A percentile compares a stretch with the other conserved stretches of the same genome.
Conservation (phyloP, 2,329 filamentous ascomycete genomes). For the Ascochyta rabiei region DNA sequence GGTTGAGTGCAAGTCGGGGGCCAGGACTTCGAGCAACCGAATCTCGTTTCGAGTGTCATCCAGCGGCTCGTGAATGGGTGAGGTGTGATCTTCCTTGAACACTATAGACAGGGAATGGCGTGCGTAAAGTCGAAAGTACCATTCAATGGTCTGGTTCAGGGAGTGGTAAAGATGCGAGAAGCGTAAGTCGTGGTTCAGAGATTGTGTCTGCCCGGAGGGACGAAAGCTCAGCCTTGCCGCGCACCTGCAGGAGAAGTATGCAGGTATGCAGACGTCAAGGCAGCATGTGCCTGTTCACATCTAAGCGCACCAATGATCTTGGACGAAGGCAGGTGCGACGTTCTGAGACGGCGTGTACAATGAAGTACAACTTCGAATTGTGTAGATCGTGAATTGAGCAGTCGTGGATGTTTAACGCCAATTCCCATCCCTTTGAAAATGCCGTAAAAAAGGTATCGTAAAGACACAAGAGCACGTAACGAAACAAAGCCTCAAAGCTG, state of each 20-base stretch:
- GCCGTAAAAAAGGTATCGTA: slow-evolving; percentile 11
- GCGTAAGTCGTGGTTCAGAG: too few relatives aligned
- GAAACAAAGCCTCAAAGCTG: background rate
- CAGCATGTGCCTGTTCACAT: too few relatives aligned
- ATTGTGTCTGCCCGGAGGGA: too few relatives aligned
- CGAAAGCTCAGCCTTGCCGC: too few relatives aligned
- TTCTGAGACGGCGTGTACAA: background rate
- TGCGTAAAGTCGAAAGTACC: too few relatives aligned
- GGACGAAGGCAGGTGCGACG: background rate
- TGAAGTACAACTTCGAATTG: background rate
- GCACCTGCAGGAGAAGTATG: too few relatives aligned
- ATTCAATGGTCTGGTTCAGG: too few relatives aligned
- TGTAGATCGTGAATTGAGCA: slow-evolving; percentile 8
- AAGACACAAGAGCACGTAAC: background rate
- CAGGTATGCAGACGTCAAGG: too few relatives aligned
- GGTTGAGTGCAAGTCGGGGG: background rate
- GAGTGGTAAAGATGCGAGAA: too few relatives aligned
- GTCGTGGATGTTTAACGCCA: slow-evolving; percentile 16
- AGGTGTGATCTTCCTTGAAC: too few relatives aligned
- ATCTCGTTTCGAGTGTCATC: background rate
- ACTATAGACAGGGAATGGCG: too few relatives aligned
- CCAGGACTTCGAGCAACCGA: background rate
- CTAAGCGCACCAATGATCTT: background rate
- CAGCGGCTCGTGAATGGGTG: background rate
- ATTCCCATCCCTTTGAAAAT: slow-evolving; percentile 9